Percentiles rank a stretch among this genome's conserved stretches.
Evolutionary conservation across 163 green algal species (phyloP).

Genomic region (Picocystis sp.): DNA sequence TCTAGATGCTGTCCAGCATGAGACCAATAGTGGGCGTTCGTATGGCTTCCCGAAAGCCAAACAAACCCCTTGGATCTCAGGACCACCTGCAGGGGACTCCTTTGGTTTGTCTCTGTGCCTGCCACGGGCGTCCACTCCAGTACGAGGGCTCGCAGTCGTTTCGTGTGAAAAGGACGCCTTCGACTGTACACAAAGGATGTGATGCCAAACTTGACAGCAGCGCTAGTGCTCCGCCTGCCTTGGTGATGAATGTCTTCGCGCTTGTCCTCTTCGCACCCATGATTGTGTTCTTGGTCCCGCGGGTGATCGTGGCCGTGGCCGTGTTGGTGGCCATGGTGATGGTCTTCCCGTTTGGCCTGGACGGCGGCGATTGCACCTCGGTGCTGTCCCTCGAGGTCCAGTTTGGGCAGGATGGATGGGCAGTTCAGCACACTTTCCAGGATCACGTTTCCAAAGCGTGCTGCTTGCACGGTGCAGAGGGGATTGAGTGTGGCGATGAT

Average conservation of each 20-base stretch:
- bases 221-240: slow-evolving; percentile 42
- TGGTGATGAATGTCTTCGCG: slow-evolving; percentile 15
- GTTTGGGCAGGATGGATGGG: slow-evolving; percentile 35
- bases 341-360: slow-evolving; percentile 12
- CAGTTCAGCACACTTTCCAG: slow-evolving; percentile 28
- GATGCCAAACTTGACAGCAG: slow-evolving; percentile 74
- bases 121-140: slow-evolving; percentile 69
- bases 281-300: slow-evolving; percentile 16
- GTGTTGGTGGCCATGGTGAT: slow-evolving; percentile 8
- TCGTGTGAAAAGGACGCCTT: slow-evolving; percentile 69
- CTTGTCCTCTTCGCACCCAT: slow-evolving; percentile 19
- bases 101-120: not conserved
- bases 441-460: slow-evolving; percentile 35
- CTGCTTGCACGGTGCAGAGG: slow-evolving; percentile 45
- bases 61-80: slow-evolving; percentile 82
- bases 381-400: slow-evolving; percentile 80
- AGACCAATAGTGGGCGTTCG: slow-evolving; percentile 74
- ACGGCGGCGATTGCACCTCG: slow-evolving; percentile 48
- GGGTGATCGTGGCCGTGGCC: slow-evolving; percentile 3
- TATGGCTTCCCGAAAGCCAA: slow-evolving; percentile 70
- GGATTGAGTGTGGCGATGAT: slow-evolving; percentile 66
- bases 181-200: slow-evolving; percentile 69
- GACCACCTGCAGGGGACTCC: slow-evolving; percentile 20
- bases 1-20: slow-evolving; percentile 89
- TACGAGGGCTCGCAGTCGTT: slow-evolving; percentile 59